phyloP scores from a whole-genome alignment of 192 early-diverging fungal species.

The Backusella luteola region DNA sequence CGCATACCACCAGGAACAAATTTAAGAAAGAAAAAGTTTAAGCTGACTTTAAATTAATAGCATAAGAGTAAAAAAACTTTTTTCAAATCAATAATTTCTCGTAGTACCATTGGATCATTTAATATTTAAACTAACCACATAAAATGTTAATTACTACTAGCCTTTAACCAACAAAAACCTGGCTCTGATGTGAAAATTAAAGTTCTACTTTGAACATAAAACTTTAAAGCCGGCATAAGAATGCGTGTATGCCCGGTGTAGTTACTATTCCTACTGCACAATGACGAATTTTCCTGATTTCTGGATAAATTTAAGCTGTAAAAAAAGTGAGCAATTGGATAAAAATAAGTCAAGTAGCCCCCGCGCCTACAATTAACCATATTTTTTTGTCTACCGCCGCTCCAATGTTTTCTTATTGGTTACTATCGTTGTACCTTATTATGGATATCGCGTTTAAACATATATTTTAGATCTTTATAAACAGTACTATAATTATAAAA shows the following conservation, averaged over 20 bases:
- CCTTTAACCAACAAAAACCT: background rate
- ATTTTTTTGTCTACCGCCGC: background rate
- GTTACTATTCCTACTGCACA: no score
- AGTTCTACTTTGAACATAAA: no score
- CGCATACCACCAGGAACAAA: background rate
- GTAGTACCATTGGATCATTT: background rate
- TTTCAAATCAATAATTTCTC: constrained; percentile 1
- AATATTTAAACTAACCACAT: background rate
- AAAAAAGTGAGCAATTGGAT: background rate
- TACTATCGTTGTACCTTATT: background rate
- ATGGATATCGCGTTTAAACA: background rate
- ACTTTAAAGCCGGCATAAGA: no score
- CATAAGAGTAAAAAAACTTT: background rate
- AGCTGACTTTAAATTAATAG: background rate
- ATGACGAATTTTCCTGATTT: background rate
- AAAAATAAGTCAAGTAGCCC: background rate
- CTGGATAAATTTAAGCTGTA: background rate
- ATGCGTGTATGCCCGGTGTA: no score
- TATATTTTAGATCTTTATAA: background rate
- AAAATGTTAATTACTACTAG: background rate
- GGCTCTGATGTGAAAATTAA: no score
- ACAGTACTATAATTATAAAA: background rate
- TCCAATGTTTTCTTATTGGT: background rate
- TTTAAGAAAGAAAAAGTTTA: background rate
- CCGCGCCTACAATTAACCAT: background rate